These are phyloP conservation scores for Aspergillus funiculosus DNA, from an alignment of 495 filamentous ascomycete species.

Conservation along the genomic window DNA sequence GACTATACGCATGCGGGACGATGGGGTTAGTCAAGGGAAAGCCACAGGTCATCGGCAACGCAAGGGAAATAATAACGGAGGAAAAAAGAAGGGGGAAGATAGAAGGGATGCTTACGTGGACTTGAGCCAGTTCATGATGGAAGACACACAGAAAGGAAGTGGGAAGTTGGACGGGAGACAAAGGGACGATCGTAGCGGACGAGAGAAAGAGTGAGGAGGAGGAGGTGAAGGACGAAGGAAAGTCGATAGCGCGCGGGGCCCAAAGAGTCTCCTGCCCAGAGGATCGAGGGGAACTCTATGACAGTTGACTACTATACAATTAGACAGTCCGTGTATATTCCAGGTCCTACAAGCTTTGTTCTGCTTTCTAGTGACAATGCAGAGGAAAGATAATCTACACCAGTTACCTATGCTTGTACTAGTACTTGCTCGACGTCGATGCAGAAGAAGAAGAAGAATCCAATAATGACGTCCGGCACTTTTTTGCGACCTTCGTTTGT, in stretches of 20 bases:
- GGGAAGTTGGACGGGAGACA: slow-evolving; percentile 11
- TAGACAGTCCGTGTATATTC: too few species aligned
- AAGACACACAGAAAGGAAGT: slow-evolving; percentile 5
- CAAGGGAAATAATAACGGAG: slow-evolving; percentile 4
- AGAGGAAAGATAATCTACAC: too few species aligned
- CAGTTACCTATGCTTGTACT: too few species aligned
- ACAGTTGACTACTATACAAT: too few species aligned
- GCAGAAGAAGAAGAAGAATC: neutral
- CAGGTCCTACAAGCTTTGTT: too few species aligned
- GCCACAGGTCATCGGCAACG: neutral
- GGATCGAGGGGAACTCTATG: too few species aligned
- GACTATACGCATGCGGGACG: slow-evolving; percentile 53
- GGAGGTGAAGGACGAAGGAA: slow-evolving; percentile 12
- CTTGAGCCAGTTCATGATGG: slow-evolving; percentile 65
- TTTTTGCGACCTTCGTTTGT: neutral
- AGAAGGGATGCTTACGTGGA: slow-evolving; percentile 50
- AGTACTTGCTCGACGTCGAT: neutral
- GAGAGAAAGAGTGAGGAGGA: slow-evolving; percentile 24
- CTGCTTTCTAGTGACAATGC: too few species aligned
- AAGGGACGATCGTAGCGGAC: slow-evolving; percentile 20
- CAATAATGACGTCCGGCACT: slow-evolving; percentile 13
- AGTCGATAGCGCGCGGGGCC: slow-evolving; percentile 36
- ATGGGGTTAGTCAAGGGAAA: slow-evolving; percentile 21
- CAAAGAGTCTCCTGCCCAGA: too few species aligned
- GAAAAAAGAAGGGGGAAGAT: neutral